Conservation (phyloP, 1,284 basidiomycete genomes). For the Tilletiopsis washingtonensis region DNA sequence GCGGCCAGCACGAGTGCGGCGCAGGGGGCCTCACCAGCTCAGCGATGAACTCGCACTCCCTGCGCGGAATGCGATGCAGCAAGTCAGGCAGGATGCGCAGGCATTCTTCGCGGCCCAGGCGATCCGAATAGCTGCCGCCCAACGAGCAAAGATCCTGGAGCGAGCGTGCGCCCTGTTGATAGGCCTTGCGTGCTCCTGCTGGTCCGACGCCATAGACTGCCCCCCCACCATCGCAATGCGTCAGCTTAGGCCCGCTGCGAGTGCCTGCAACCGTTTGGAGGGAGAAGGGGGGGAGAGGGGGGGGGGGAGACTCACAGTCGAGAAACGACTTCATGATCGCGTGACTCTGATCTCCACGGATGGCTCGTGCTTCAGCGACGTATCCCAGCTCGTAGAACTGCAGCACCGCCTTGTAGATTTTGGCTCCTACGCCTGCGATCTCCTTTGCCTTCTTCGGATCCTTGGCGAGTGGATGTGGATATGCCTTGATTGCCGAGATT, state of each 20-base stretch:
- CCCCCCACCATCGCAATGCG: too few species aligned
- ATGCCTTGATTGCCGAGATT: constrained; percentile 35
- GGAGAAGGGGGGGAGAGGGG: too few species aligned
- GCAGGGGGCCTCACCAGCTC: neutral
- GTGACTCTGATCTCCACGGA: constrained; percentile 23
- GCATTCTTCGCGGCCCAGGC: constrained; percentile 14
- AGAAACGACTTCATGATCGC: constrained; percentile 27
- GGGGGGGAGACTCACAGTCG: too few species aligned
- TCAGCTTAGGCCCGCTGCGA: too few species aligned
- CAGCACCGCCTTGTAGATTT: constrained; percentile 20
- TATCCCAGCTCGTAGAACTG: constrained; percentile 24
- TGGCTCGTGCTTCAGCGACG: constrained; percentile 33
- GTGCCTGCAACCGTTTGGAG: too few species aligned
- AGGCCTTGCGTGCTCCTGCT: constrained; percentile 23
- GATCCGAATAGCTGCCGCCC: constrained; percentile 16
- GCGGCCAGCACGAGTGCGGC: too few species aligned
- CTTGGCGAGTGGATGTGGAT: constrained; percentile 21
- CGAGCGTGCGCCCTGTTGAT: constrained; percentile 26
- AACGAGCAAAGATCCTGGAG: constrained; percentile 24
- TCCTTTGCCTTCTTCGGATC: constrained; percentile 11
- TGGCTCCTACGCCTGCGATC: constrained; percentile 36
- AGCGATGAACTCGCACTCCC: constrained; percentile 19
- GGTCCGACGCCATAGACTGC: constrained; percentile 42
- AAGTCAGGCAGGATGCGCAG: constrained; percentile 24
- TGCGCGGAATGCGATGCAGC: constrained; percentile 13